Conservation (phyloP, 108 stramenopile species). For the Conticribra weissflogii region DNA sequence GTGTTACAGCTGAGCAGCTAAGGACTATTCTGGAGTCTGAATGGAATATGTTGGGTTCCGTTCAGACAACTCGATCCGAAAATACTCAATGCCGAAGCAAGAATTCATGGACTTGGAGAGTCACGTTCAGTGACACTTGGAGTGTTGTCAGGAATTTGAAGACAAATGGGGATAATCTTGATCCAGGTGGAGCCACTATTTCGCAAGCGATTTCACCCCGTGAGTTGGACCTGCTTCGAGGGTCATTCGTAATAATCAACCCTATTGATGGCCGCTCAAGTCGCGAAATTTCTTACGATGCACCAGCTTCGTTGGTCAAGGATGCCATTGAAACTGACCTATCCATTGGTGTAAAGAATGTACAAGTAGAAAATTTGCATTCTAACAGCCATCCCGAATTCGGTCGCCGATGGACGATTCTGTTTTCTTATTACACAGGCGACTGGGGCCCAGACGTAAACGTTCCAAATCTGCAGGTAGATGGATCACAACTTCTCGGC, state of each 20-base stretch:
- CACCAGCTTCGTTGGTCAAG: constrained; percentile 30
- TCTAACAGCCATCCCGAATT: constrained; percentile 39
- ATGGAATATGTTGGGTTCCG: constrained; percentile 49
- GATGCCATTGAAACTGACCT: constrained; percentile 58
- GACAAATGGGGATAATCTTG: constrained; percentile 39
- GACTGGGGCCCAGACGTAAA: constrained; percentile 33
- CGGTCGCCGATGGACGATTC: constrained; percentile 61
- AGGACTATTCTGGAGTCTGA: constrained; percentile 44
- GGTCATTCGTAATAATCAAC: constrained; percentile 55
- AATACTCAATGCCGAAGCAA: constrained; percentile 65
- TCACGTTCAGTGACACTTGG: constrained; percentile 61
- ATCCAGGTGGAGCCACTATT: constrained; percentile 41
- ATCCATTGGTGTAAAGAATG: constrained; percentile 39
- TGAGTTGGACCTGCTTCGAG: constrained; percentile 46
- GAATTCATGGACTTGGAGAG: constrained; percentile 70
- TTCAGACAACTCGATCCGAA: constrained; percentile 38
- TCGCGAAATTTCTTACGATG: constrained; percentile 36
- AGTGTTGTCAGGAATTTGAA: constrained; percentile 30
- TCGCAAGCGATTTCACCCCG: constrained; percentile 39
- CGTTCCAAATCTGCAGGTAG: constrained; percentile 37
- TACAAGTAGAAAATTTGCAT: constrained; percentile 36
- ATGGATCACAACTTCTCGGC: constrained; percentile 32
- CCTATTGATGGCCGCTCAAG: constrained; percentile 29
- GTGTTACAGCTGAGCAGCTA: constrained; percentile 47
- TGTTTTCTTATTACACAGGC: constrained; percentile 45